Conservation (phyloP, 345 rosid species). For the Eucalyptus curtisii region DNA sequence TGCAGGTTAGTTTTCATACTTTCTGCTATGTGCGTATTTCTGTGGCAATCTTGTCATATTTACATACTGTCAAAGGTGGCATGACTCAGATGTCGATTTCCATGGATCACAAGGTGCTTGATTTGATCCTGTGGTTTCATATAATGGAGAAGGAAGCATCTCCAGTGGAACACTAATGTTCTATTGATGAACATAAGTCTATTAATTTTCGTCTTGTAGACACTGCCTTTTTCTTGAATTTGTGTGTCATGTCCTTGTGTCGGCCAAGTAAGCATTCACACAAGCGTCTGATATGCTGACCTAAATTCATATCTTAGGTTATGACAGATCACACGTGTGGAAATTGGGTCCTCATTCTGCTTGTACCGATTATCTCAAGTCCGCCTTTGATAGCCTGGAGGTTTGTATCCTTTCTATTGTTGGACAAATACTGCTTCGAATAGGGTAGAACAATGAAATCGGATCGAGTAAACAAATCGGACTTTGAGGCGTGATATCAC, state of each 20-base stretch:
- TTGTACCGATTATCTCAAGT: conserved; percentile 93
- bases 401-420: conserved; percentile 32
- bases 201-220: too few relatives aligned
- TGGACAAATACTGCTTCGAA: too few relatives aligned
- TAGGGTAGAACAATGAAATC: too few relatives aligned
- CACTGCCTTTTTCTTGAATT: not conserved
- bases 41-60: too few relatives aligned
- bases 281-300: not conserved
- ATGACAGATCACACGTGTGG: conserved; percentile 76
- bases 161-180: not conserved
- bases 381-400: conserved; percentile 63
- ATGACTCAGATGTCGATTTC: not conserved
- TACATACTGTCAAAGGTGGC: too few relatives aligned
- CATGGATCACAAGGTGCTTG: too few relatives aligned
- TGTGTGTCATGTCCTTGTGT: not conserved
- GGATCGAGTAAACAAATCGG: too few relatives aligned
- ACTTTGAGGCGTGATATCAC: too few relatives aligned
- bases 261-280: not conserved
- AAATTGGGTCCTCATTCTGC: conserved; percentile 94
- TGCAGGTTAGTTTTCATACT: conserved; percentile 40
- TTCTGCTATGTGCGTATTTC: not conserved
- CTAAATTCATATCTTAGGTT: conserved; percentile 34
- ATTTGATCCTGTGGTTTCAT: too few relatives aligned
- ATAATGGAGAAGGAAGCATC: too few relatives aligned
- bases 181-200: too few relatives aligned